Evolutionary conservation across 169 alveolate genomes (phyloP), one percentile per base, ranked within the genome.

Genomic region (Plasmodium chabaudi): DNA sequence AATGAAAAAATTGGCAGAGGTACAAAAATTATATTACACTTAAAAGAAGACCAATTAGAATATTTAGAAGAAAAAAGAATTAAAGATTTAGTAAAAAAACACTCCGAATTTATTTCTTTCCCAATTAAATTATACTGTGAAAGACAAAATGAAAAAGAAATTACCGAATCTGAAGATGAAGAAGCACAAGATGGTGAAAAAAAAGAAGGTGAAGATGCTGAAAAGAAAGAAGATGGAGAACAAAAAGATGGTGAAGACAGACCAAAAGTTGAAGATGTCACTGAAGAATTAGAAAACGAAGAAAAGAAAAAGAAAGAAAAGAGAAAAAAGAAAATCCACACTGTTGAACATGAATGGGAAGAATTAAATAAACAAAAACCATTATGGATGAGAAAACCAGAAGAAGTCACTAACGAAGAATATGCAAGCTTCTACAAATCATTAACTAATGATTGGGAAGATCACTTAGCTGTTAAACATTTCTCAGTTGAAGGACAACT

Each of bases 381-480:
- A 25, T 93, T 98, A 47, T 99, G 99, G 99, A 97, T 98, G 99
- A 95, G 99, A 82, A 97, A 96, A 94, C 99, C 99, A 49, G 99
- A 98, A 90, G 99, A 98, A 34, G 98, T 99, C 60, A 97, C 99
- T 42, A 97, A 98, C 93, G 99, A 99, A 92, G 99, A 99, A 94
- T 99, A 99, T 91, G 98, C 99, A 49, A 88, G 98, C 89, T 99
- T 99, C 97, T 99, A 99, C 96, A 99, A 99, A 97, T 93, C 98
- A 64, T 93, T 98, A 70, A 95, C 99, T 89, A 99, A 99, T 92
- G 99, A 98, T 93, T 99, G 99, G 99, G 99, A 99, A 93, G 99
- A 99, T 69, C 99, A 98, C 90, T 88, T 98, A 82, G 98, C 99
- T 23, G 99, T 97, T 49, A 98, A 98, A 96, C 99, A 99, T 94